Evolutionary conservation across 345 rosid species (phyloP).

Genomic region (Moricandia arvensis): DNA sequence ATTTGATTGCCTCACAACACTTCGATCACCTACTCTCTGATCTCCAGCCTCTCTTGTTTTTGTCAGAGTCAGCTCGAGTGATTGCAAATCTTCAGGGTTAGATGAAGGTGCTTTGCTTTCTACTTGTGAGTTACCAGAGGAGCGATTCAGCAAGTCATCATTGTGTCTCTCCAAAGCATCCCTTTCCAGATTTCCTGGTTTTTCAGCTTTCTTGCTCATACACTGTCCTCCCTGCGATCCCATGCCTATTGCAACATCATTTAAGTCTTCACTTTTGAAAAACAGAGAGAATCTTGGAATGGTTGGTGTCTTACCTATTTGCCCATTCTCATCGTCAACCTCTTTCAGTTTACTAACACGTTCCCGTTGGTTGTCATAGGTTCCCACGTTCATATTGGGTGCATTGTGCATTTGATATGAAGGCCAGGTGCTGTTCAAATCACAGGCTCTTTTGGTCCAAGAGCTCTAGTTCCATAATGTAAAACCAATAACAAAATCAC

Average conservation of each 20-base stretch:
- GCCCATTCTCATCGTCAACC: constrained; percentile 36
- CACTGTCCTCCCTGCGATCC: constrained; percentile 34
- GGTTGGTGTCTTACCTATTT: constrained; percentile 33
- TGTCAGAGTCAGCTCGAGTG: constrained; percentile 48
- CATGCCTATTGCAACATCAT: constrained; percentile 32
- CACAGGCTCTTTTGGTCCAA: constrained; percentile 60
- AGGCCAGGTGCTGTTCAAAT: constrained; percentile 46
- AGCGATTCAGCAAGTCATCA: constrained; percentile 32
- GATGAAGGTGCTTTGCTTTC: constrained; percentile 38
- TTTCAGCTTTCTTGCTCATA: constrained; percentile 3
- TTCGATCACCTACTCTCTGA: constrained; percentile 44
- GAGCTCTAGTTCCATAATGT: constrained; percentile 47
- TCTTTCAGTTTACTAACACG: constrained; percentile 36
- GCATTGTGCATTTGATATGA: not conserved
- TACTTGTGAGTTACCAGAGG: constrained; percentile 39
- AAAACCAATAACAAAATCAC: not conserved
- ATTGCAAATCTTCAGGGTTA: constrained; percentile 43
- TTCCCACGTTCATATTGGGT: constrained; percentile 27
- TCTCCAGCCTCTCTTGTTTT: constrained; percentile 42
- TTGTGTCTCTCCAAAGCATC: constrained; percentile 35
- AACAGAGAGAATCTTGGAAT: constrained; percentile 3
- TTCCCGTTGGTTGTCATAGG: constrained; percentile 33
- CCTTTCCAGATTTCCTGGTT: constrained; percentile 31
- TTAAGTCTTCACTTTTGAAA: constrained; percentile 12
- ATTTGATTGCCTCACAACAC: constrained; percentile 60